phyloP scores from a whole-genome alignment of 2,329 filamentous ascomycete species.

The Aspergillus sp. region DNA sequence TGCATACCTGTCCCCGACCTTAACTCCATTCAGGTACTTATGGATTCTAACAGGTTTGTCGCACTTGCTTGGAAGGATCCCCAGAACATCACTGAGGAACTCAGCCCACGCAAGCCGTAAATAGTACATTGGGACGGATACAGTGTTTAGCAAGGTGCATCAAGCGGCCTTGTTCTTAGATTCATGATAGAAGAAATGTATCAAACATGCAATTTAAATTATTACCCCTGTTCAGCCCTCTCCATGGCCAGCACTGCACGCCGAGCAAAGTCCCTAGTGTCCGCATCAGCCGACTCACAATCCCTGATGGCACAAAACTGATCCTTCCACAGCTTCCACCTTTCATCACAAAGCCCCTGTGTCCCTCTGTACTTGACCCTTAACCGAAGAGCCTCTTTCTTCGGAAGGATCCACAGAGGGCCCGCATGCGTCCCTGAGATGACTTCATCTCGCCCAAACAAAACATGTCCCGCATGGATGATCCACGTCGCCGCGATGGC shows the following conservation, averaged over 20 bases:
- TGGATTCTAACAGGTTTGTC: conserved; percentile 48
- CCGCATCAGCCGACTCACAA: background rate
- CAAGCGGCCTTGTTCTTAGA: no score
- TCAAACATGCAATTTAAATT: no score
- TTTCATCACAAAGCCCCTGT: background rate
- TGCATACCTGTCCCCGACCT: background rate
- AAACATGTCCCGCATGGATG: background rate
- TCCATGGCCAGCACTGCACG: background rate
- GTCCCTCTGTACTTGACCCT: background rate
- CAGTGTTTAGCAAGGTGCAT: no score
- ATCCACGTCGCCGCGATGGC: background rate
- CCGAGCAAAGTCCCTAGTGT: background rate
- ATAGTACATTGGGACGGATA: background rate
- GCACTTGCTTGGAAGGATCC: conserved; percentile 62
- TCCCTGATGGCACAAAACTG: background rate
- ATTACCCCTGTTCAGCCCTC: background rate
- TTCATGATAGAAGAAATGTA: no score
- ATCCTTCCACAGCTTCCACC: background rate
- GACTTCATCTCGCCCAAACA: background rate
- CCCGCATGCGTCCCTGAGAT: background rate
- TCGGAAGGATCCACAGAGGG: background rate
- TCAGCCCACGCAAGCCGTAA: conserved; percentile 36
- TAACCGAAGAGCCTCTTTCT: background rate
- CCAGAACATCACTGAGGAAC: conserved; percentile 60
- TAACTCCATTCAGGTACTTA: background rate